Percentiles rank a stretch among this genome's conserved stretches.
These are phyloP conservation scores for Talaromyces sp. DNA, from an alignment of 2,329 filamentous ascomycete species.

Conservation along the genomic window DNA sequence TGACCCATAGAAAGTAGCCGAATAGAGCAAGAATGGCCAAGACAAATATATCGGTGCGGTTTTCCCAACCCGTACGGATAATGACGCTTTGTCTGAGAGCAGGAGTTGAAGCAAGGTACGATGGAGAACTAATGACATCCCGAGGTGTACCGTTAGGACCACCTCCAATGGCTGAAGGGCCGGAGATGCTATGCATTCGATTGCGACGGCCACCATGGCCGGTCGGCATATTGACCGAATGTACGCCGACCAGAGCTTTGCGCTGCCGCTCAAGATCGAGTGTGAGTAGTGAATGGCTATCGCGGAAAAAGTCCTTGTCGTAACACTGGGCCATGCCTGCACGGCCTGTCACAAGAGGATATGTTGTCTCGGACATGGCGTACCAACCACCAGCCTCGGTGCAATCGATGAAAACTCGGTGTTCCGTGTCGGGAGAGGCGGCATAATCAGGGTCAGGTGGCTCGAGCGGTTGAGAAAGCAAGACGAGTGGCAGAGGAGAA, in stretches of 20 bases:
- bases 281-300: constrained; percentile 37
- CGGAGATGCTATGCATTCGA: constrained; percentile 45
- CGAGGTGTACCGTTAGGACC: constrained; percentile 38
- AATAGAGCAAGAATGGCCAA: constrained; percentile 40
- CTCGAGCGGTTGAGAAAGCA: constrained; percentile 80
- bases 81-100: constrained; percentile 42
- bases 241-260: constrained; percentile 67
- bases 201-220: constrained; percentile 31
- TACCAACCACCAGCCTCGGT: constrained; percentile 90
- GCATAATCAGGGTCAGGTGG: constrained; percentile 48
- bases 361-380: constrained; percentile 80
- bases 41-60: constrained; percentile 44
- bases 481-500: constrained; percentile 63
- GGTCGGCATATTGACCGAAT: constrained; percentile 51
- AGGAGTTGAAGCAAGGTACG: constrained; percentile 37
- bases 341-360: constrained; percentile 77
- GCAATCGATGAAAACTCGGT: constrained; percentile 78
- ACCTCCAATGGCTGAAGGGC: constrained; percentile 32
- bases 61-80: constrained; percentile 46
- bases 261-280: constrained; percentile 49
- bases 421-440: constrained; percentile 36
- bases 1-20: constrained; percentile 43
- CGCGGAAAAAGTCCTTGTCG: constrained; percentile 47
- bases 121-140: constrained; percentile 33
- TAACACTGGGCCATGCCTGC: constrained; percentile 58